These are phyloP conservation scores for Cucurbitaria berberidis DNA, from an alignment of 2,329 filamentous ascomycete species.

Conservation along the genomic window DNA sequence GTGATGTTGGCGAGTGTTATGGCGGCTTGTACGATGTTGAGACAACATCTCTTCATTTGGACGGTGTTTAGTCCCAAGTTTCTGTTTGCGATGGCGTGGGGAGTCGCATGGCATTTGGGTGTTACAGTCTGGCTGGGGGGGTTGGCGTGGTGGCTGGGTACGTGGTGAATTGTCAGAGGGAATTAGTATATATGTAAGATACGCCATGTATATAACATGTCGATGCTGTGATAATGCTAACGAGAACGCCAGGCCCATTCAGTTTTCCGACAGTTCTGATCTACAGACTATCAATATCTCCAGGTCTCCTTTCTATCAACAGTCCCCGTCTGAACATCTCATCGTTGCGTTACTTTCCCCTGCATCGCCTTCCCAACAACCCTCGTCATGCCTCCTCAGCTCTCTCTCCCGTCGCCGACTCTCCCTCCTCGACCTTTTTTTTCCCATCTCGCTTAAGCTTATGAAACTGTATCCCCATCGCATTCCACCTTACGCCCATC, in stretches of 20 bases:
- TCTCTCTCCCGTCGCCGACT: too few relatives aligned
- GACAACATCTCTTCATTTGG: constrained; percentile 96
- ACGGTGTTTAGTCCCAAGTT: constrained; percentile 98
- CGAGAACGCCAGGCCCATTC: too few relatives aligned
- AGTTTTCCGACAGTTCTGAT: too few relatives aligned
- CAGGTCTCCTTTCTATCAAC: background rate
- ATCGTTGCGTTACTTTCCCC: too few relatives aligned
- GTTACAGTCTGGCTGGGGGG: constrained; percentile 42
- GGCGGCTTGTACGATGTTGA: constrained; percentile 81
- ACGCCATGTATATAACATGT: background rate
- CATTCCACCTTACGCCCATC: background rate
- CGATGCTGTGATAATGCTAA: background rate
- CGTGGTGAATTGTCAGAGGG: constrained; percentile 23
- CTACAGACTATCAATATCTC: background rate
- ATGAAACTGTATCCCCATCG: background rate
- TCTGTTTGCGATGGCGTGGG: constrained; percentile 90
- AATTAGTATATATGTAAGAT: background rate
- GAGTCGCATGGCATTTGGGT: constrained; percentile 76
- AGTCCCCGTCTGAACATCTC: too few relatives aligned
- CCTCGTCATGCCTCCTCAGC: too few relatives aligned
- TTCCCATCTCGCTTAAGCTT: background rate
- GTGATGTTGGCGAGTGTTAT: constrained; percentile 75
- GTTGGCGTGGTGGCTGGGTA: constrained; percentile 41
- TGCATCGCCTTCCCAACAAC: too few relatives aligned
- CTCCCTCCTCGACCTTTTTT: background rate